phyloP scores from a whole-genome alignment of 2,329 filamentous ascomycete species.

The Achaetomium macrosporum region DNA sequence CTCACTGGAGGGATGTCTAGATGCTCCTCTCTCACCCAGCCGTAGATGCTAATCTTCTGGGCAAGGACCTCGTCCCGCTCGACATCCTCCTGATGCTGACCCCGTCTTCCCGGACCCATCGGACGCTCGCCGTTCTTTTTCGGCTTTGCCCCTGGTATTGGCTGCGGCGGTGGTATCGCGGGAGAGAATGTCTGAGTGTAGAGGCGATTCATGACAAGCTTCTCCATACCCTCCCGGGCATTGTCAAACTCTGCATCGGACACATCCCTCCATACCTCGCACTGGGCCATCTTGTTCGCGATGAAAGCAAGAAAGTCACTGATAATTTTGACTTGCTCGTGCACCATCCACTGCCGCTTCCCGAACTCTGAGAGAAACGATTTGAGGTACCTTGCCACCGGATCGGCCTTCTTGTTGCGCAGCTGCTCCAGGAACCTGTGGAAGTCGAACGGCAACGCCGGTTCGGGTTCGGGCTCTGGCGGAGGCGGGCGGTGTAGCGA shows the following conservation, averaged over 20 bases:
- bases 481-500: constrained; percentile 59
- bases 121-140: constrained; percentile 62
- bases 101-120: constrained; percentile 75
- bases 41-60: constrained; percentile 95
- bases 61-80: constrained; percentile 93
- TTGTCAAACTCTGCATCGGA: constrained; percentile 98
- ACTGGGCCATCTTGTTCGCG: constrained; percentile 94
- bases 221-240: constrained; percentile 97
- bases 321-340: constrained; percentile 99
- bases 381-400: constrained; percentile 89
- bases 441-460: constrained; percentile 88
- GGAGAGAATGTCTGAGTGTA: constrained; percentile 97
- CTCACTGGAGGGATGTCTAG: constrained; percentile 82
- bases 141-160: constrained; percentile 61
- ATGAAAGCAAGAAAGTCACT: constrained; percentile 95
- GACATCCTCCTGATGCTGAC: constrained; percentile 96
- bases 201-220: constrained; percentile 95
- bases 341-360: constrained; percentile 99
- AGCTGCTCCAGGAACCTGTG: constrained; percentile 95
- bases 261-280: constrained; percentile 92
- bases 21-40: constrained; percentile 90
- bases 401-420: constrained; percentile 94
- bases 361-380: constrained; percentile 93
- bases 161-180: constrained; percentile 76
- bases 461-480: constrained; percentile 72